These are phyloP conservation scores for Chytriomyces sp. DNA, from an alignment of 192 early-diverging fungal genomes.

Conservation along the genomic window DNA sequence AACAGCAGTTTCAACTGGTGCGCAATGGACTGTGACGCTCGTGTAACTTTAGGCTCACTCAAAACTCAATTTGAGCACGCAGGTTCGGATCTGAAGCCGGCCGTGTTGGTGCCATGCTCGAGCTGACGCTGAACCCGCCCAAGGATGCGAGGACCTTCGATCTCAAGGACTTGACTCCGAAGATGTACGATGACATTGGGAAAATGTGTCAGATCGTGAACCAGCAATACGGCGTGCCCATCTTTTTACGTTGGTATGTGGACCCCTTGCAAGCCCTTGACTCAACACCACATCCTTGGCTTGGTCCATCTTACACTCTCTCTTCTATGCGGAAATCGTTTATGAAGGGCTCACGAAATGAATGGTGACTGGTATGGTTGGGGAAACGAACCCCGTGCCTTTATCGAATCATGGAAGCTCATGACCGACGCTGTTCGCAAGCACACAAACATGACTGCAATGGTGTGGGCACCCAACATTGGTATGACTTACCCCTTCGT, in stretches of 20 bases:
- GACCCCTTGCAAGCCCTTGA: too few relatives aligned
- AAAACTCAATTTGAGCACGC: neutral
- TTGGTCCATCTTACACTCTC: too few relatives aligned
- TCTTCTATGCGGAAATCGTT: too few relatives aligned
- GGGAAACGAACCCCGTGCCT: conserved; percentile 39
- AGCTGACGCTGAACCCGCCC: conserved; percentile 42
- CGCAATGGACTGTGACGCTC: neutral
- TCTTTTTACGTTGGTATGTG: conserved; percentile 42
- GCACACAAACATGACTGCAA: conserved; percentile 55
- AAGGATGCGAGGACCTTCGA: conserved; percentile 15
- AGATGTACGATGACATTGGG: conserved; percentile 36
- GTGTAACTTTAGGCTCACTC: neutral
- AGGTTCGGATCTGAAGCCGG: conserved; percentile 40
- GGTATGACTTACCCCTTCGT: conserved; percentile 52
- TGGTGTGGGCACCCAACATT: conserved; percentile 57
- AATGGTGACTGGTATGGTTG: conserved; percentile 38
- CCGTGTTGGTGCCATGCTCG: conserved; percentile 42
- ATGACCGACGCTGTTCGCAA: conserved; percentile 39
- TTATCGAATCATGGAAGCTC: conserved; percentile 32
- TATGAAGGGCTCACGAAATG: conserved; percentile 42
- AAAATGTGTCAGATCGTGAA: conserved; percentile 41
- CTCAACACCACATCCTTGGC: too few relatives aligned
- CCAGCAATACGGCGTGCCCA: conserved; percentile 41
- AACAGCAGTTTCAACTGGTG: conserved; percentile 44
- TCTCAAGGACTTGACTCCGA: conserved; percentile 33